Evolutionary conservation across 768 basidiomycete species (phyloP), one percentile per base, ranked within the genome.

Genomic region (Grammothele lineata): DNA sequence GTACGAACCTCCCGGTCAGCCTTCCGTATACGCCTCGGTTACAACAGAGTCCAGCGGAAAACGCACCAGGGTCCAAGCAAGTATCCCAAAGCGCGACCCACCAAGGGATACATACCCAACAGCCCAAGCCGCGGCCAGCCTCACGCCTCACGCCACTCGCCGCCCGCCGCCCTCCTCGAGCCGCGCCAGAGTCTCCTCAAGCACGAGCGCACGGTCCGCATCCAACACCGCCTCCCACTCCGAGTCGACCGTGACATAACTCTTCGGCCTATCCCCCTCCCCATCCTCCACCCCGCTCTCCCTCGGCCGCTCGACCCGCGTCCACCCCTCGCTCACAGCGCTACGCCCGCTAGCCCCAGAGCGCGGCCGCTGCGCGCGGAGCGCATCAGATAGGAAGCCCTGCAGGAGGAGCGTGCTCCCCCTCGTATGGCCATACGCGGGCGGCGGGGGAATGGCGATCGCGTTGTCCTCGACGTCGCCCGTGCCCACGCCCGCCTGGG

Each of bases 371-470:
- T 77, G 72, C 24, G 71, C 70, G n/a, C 78, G 58, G 54, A 78
- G 56, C 48, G 71, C 73, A 21, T 75, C 66, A 36, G 68, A 63
- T 43, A 84, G 58, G 61, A 71, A 75, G 5, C 80, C 78, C 1
- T 74, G 58, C 17, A 85, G 68, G 36, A 87, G 57, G 36, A 87
- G 69, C 17, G 72, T 83, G 65, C 81, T 85, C 27, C 83, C 84
- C 39, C 85, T 74, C 17, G 82, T 84, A 55, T 85, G 74, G 19
- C 86, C 85, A 60, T 87, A 87, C n/a, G 83, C 82, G 9, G 86
- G 86, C 6, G 86, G 86, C 1, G 86, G 85, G 4, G 80, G 73
- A 17, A 70, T 73, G 3, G 83, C 85, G 47, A 86, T 87, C 30
- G 75, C 61, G 57, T 78, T 70, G 61, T 86, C 85, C 55, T 87